These are phyloP conservation scores for Aspergillus cavernicola DNA, from an alignment of 495 filamentous ascomycete species.

Conservation along the genomic window DNA sequence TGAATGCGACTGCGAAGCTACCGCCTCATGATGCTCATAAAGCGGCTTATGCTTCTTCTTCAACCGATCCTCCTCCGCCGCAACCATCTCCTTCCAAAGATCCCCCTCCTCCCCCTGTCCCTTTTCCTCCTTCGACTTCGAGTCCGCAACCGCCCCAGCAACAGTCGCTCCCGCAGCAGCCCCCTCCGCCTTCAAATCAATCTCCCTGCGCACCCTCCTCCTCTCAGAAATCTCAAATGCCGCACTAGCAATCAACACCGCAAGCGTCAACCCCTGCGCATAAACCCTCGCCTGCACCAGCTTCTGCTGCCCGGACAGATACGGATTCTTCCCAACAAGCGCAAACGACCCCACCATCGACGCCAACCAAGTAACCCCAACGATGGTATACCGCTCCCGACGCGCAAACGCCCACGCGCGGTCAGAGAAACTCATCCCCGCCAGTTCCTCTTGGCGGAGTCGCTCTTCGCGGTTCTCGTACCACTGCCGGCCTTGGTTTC, in stretches of 20 bases:
- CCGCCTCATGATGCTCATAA: constrained; percentile 24
- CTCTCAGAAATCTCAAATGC: constrained; percentile 87
- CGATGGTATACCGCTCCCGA: constrained; percentile 86
- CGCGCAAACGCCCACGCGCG: constrained; percentile 57
- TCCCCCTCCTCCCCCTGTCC: constrained; percentile 52
- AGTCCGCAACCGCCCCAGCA: not conserved
- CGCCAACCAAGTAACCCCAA: constrained; percentile 78
- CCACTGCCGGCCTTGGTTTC: constrained; percentile 57
- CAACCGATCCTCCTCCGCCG: constrained; percentile 66
- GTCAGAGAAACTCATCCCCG: constrained; percentile 53
- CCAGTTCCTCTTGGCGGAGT: constrained; percentile 40
- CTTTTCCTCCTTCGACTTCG: constrained; percentile 56
- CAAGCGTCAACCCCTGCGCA: constrained; percentile 91
- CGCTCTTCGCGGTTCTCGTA: constrained; percentile 64
- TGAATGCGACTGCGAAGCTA: constrained; percentile 1
- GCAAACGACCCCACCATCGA: constrained; percentile 74
- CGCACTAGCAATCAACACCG: constrained; percentile 81
- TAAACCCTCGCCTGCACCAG: constrained; percentile 96
- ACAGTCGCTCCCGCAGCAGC: constrained; percentile 47
- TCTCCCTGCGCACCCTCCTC: constrained; percentile 64
- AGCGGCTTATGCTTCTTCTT: constrained; percentile 52
- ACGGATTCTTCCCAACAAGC: constrained; percentile 74
- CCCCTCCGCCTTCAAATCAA: constrained; percentile 49
- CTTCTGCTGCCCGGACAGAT: constrained; percentile 77
- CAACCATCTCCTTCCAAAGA: constrained; percentile 88